Conservation (phyloP, 2,329 filamentous ascomycete species). For the Aureobasidium musti region DNA sequence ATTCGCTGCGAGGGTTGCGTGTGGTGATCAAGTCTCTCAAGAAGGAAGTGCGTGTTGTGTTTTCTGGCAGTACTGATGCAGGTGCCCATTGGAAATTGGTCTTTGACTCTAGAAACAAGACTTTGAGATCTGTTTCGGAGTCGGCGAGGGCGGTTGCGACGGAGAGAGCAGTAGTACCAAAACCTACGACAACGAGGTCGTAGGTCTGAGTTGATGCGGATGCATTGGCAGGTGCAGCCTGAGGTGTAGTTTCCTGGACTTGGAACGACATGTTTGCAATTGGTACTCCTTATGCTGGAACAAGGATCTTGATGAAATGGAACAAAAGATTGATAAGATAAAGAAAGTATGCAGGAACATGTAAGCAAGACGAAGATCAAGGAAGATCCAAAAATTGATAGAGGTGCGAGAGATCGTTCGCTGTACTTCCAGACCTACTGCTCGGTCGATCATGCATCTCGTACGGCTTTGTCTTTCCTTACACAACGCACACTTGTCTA, state of each 20-base stretch:
- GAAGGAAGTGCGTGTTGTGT: constrained; percentile 34
- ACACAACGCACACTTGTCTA: neutral
- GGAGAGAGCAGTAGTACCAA: constrained; percentile 35
- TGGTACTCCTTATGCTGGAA: too few species aligned
- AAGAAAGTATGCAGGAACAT: neutral
- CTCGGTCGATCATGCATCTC: neutral
- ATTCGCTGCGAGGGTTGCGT: constrained; percentile 37
- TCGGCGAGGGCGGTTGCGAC: constrained; percentile 36
- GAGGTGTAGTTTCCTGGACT: neutral
- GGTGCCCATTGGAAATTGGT: constrained; percentile 32
- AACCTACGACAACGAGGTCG: constrained; percentile 37
- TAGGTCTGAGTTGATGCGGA: neutral
- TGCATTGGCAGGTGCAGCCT: neutral
- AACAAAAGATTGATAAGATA: constrained; percentile 24
- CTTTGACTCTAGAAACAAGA: constrained; percentile 36
- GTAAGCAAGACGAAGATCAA: neutral
- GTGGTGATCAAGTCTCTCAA: constrained; percentile 38
- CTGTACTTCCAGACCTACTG: neutral
- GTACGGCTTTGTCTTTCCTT: neutral
- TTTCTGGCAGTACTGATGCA: constrained; percentile 33
- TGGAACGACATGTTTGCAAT: constrained; percentile 5
- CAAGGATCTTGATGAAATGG: neutral
- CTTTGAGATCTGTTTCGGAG: constrained; percentile 29
- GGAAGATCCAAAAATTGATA: neutral
- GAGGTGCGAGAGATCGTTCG: neutral